A percentile compares a stretch with the other conserved stretches of the same genome.
These are phyloP conservation scores for Fragaria nilgerrensis DNA, from an alignment of 306 rosid species.

Conservation along the genomic window DNA sequence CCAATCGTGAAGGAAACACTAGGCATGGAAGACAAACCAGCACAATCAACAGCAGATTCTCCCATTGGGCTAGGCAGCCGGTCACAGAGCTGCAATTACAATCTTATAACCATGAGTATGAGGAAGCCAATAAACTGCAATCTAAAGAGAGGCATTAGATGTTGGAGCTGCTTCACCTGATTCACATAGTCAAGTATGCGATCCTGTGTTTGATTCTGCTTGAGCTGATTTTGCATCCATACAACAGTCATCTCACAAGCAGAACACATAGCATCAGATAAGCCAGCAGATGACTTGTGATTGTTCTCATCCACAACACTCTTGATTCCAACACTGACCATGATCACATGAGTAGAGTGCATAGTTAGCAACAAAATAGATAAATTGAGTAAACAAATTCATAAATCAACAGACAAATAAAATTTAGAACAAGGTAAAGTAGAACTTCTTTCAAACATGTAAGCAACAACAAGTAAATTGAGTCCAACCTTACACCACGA, in stretches of 20 bases:
- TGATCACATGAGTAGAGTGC: background rate
- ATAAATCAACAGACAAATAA: background rate
- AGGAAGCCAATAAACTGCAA: slow-evolving; percentile 9
- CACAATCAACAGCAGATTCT: slow-evolving; percentile 65
- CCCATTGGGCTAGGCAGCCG: slow-evolving; percentile 73
- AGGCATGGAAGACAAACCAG: slow-evolving; percentile 54
- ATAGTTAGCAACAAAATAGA: background rate
- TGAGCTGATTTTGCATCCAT: slow-evolving; percentile 68
- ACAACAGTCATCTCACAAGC: slow-evolving; percentile 68
- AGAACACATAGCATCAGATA: slow-evolving; percentile 41
- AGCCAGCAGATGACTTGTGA: slow-evolving; percentile 27
- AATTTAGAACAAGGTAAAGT: background rate
- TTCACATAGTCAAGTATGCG: slow-evolving; percentile 49
- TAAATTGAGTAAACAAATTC: background rate
- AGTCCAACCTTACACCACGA: slow-evolving; percentile 50
- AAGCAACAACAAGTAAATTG: background rate
- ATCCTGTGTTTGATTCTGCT: slow-evolving; percentile 53
- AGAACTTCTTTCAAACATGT: background rate
- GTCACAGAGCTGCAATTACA: slow-evolving; percentile 55
- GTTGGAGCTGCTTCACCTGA: slow-evolving; percentile 36
- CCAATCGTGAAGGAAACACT: slow-evolving; percentile 55
- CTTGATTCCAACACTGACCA: slow-evolving; percentile 41
- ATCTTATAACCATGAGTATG: slow-evolving; percentile 5
- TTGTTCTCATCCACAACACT: slow-evolving; percentile 48
- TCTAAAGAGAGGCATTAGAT: background rate